Evolutionary conservation across 257 asterid genomes (phyloP).

Genomic region (Henckelia pumila): DNA sequence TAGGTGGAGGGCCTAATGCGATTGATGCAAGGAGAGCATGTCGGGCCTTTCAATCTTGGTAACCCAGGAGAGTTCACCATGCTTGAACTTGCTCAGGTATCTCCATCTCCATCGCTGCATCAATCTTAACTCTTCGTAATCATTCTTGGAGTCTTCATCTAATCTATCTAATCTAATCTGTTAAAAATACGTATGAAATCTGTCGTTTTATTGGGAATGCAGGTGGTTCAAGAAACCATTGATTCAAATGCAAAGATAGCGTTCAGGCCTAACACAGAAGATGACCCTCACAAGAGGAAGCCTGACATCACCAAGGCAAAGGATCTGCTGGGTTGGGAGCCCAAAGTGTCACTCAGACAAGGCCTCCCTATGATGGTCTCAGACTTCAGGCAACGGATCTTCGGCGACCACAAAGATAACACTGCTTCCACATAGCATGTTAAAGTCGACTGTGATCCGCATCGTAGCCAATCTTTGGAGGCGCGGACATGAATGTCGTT

Average conservation of each 20-base stretch:
- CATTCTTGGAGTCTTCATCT: too few relatives aligned
- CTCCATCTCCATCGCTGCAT: not conserved
- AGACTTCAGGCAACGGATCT: slow-evolving; percentile 86
- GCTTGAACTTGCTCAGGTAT: slow-evolving; percentile 97
- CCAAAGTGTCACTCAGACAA: slow-evolving; percentile 71
- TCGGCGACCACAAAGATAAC: slow-evolving; percentile 70
- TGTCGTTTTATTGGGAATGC: slow-evolving; percentile 9
- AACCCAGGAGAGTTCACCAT: slow-evolving; percentile 97
- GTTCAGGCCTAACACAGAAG: slow-evolving; percentile 89
- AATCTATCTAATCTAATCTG: too few relatives aligned
- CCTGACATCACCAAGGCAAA: slow-evolving; percentile 90
- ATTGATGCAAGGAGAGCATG: slow-evolving; percentile 98
- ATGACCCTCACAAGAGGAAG: slow-evolving; percentile 96
- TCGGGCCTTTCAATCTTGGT: slow-evolving; percentile 96
- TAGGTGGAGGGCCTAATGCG: slow-evolving; percentile 96
- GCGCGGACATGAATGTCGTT: not conserved
- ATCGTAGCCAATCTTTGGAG: not conserved
- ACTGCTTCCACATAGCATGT: not conserved
- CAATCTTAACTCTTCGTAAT: too few relatives aligned
- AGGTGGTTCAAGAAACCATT: slow-evolving; percentile 92
- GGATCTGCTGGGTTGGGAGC: slow-evolving; percentile 89
- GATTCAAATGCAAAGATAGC: slow-evolving; percentile 84
- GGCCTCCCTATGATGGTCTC: slow-evolving; percentile 95
- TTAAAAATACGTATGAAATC: not conserved
- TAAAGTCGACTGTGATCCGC: slow-evolving; percentile 11